A percentile compares a stretch with the other conserved stretches of the same genome.
Evolutionary conservation across 495 filamentous ascomycete genomes (phyloP).

Genomic region (Daldinia childiae): DNA sequence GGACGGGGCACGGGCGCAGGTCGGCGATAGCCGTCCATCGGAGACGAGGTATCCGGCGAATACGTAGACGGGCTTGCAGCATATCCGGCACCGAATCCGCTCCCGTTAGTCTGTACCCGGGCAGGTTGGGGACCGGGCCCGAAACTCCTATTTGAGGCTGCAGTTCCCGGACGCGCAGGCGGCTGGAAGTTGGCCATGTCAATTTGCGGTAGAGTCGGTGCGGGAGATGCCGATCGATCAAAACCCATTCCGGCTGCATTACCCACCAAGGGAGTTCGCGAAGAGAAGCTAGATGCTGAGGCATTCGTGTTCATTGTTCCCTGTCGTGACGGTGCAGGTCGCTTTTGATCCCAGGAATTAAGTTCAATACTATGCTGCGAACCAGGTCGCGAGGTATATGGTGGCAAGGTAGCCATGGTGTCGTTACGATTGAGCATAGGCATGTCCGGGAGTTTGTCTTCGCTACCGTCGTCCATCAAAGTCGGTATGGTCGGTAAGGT

Average conservation of each 20-base stretch:
- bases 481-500: constrained; percentile 78
- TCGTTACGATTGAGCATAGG: constrained; percentile 70
- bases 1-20: constrained; percentile 39
- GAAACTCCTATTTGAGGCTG: constrained; percentile 53
- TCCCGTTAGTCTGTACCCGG: constrained; percentile 40
- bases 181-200: constrained; percentile 49
- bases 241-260: constrained; percentile 69
- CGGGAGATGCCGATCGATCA: constrained; percentile 57
- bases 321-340: constrained; percentile 53
- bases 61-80: constrained; percentile 48
- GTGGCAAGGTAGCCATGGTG: constrained; percentile 71
- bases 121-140: constrained; percentile 51
- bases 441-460: constrained; percentile 67
- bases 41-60: constrained; percentile 43
- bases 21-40: constrained; percentile 43
- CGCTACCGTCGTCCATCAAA: constrained; percentile 59
- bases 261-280: constrained; percentile 66
- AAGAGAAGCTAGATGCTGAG: constrained; percentile 57
- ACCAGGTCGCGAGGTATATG: constrained; percentile 66
- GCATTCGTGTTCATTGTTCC: constrained; percentile 46
- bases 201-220: constrained; percentile 53
- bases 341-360: constrained; percentile 55
- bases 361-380: constrained; percentile 62
- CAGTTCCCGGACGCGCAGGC: constrained; percentile 47
- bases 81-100: constrained; percentile 38